Conservation (phyloP, 192 early-diverging fungal species). For the Linderina pennispora region DNA sequence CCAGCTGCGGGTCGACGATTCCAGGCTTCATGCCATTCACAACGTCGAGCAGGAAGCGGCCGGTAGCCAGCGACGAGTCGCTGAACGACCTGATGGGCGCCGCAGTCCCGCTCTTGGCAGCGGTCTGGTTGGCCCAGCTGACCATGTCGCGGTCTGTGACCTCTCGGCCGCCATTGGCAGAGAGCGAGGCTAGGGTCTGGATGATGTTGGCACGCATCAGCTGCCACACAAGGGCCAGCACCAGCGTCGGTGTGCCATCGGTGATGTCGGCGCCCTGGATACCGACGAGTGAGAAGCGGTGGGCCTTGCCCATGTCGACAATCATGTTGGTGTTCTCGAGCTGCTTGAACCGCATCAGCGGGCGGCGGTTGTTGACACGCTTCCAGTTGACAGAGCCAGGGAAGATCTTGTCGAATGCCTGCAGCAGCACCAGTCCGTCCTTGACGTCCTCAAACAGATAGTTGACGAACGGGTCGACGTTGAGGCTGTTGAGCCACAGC, state of each 20-base stretch:
- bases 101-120: conserved; percentile 50
- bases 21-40: conserved; percentile 91
- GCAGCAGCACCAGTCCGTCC: conserved; percentile 88
- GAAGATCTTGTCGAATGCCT: conserved; percentile 92
- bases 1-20: conserved; percentile 82
- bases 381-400: conserved; percentile 92
- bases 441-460: conserved; percentile 95
- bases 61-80: conserved; percentile 69
- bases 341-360: conserved; percentile 88
- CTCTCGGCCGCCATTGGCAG: conserved; percentile 69
- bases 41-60: conserved; percentile 86
- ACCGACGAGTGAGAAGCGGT: conserved; percentile 87
- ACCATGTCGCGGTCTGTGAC: conserved; percentile 94
- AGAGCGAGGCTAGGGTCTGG: conserved; percentile 83
- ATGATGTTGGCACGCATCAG: conserved; percentile 97
- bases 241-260: conserved; percentile 85
- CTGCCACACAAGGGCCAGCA: conserved; percentile 94
- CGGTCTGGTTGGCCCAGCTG: conserved; percentile 88
- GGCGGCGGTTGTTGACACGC: conserved; percentile 69
- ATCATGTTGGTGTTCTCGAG: conserved; percentile 98
- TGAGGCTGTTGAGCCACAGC: conserved; percentile 96
- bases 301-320: conserved; percentile 77
- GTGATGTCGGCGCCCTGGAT: conserved; percentile 95
- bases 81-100: conserved; percentile 74
- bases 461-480: conserved; percentile 96